A percentile compares a stretch with the other conserved stretches of the same genome.
Conservation (phyloP, 164 flowering plant genomes). For the Vitis labrusca region DNA sequence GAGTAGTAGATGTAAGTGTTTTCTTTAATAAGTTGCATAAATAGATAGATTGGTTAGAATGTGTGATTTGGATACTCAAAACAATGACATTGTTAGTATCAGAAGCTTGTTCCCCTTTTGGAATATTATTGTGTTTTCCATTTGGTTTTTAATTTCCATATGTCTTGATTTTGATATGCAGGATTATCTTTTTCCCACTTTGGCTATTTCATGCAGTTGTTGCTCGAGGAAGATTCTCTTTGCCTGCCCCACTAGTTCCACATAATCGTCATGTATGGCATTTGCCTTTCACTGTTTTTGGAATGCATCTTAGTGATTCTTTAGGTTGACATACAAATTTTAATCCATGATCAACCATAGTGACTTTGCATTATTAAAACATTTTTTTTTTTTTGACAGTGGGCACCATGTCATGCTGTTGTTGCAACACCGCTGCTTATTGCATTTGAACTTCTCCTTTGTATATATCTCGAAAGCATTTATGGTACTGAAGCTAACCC, state of each 20-base stretch:
- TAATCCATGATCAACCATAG: not conserved
- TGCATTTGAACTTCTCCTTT: constrained; percentile 89
- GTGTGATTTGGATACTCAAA: no score
- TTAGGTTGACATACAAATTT: not conserved
- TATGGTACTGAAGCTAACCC: constrained; percentile 45
- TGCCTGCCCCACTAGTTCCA: constrained; percentile 88
- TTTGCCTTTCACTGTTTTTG: not conserved
- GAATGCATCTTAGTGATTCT: not conserved
- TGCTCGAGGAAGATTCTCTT: constrained; percentile 89
- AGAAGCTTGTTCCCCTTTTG: not conserved
- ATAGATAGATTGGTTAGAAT: no score
- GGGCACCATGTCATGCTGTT: constrained; percentile 97
- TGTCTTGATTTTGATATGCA: constrained; percentile 28
- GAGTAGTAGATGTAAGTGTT: no score
- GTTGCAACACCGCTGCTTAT: constrained; percentile 82
- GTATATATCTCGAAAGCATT: constrained; percentile 80
- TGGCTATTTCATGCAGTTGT: constrained; percentile 87
- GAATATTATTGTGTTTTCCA: not conserved
- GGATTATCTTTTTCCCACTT: constrained; percentile 73
- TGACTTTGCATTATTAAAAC: not conserved
- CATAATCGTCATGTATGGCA: constrained; percentile 80
- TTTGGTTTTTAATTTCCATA: not conserved
- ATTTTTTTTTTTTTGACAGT: constrained; percentile 43
- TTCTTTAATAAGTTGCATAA: no score
- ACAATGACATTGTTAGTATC: no score